Evolutionary conservation across 2,329 filamentous ascomycete species (phyloP).

Genomic region (Septoria linicola): DNA sequence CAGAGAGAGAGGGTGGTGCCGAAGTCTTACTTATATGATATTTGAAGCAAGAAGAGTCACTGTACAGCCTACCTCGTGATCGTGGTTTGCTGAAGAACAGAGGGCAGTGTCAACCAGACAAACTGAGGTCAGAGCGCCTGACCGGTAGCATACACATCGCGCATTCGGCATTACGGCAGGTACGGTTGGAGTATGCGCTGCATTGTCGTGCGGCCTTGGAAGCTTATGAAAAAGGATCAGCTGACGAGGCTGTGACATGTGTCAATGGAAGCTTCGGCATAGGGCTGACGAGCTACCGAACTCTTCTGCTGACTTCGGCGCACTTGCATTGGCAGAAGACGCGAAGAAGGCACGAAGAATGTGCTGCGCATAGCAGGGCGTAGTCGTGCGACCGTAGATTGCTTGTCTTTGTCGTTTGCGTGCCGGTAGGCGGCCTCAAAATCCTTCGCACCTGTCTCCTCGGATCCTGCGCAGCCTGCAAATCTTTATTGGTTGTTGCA

Average conservation of each 20-base stretch:
- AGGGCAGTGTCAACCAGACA: conserved; percentile 5
- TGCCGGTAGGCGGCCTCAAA: conserved; percentile 8
- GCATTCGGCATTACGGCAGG: conserved; percentile 8
- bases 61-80: conserved; percentile 4
- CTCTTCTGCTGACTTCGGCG: background rate
- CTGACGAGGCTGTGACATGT: conserved; percentile 8
- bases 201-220: no score
- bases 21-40: no score
- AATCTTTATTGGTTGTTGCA: no score
- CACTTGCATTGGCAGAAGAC: conserved; percentile 4
- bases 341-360: conserved; percentile 10
- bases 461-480: no score
- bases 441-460: background rate
- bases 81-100: background rate
- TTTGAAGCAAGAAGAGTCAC: background rate
- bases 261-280: conserved; percentile 1
- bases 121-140: background rate
- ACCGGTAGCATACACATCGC: background rate
- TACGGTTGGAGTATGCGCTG: background rate
- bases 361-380: background rate
- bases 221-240: background rate
- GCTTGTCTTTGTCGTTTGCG: background rate
- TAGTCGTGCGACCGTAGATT: background rate
- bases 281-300: conserved; percentile 8
- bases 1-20: background rate